These are phyloP conservation scores for Lithospermum erythrorhizon DNA, from an alignment of 257 asterid genomes.

Conservation along the genomic window DNA sequence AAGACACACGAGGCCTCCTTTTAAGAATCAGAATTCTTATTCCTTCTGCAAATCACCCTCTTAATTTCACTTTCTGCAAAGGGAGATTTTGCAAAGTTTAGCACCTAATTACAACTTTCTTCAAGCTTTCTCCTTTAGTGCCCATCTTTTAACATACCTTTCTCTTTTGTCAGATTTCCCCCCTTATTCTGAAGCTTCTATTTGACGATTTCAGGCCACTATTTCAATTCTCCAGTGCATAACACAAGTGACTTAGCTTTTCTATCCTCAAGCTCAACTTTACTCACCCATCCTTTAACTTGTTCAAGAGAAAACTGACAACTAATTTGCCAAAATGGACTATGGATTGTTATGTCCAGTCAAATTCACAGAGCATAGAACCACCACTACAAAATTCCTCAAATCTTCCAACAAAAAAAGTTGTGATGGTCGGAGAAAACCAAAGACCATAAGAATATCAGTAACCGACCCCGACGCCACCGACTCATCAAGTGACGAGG, in stretches of 20 bases:
- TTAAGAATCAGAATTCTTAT: neutral
- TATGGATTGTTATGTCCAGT: slow-evolving; percentile 34
- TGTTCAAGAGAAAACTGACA: too few relatives aligned
- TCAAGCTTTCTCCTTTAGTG: slow-evolving; percentile 6
- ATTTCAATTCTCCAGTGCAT: slow-evolving; percentile 4
- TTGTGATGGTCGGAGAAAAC: slow-evolving; percentile 12
- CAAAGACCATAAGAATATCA: slow-evolving; percentile 36
- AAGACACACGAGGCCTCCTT: neutral
- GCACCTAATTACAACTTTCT: slow-evolving; percentile 1
- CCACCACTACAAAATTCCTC: slow-evolving; percentile 26
- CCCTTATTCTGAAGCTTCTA: slow-evolving; percentile 19
- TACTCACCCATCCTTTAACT: too few relatives aligned
- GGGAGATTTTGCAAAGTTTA: slow-evolving; percentile 2
- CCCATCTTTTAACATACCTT: slow-evolving; percentile 33
- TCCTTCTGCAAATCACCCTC: neutral
- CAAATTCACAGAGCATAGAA: slow-evolving; percentile 56
- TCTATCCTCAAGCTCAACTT: neutral
- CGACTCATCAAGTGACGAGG: slow-evolving; percentile 71
- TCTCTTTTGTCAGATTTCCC: slow-evolving; percentile 33
- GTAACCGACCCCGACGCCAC: slow-evolving; percentile 77
- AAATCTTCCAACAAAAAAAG: slow-evolving; percentile 23
- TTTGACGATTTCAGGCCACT: slow-evolving; percentile 20
- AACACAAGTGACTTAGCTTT: slow-evolving; percentile 7
- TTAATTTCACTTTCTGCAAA: slow-evolving; percentile 1
- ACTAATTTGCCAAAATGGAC: slow-evolving; percentile 31